Evolutionary conservation across 192 early-diverging fungal species (phyloP).

Genomic region (Geranomyces michiganensis): DNA sequence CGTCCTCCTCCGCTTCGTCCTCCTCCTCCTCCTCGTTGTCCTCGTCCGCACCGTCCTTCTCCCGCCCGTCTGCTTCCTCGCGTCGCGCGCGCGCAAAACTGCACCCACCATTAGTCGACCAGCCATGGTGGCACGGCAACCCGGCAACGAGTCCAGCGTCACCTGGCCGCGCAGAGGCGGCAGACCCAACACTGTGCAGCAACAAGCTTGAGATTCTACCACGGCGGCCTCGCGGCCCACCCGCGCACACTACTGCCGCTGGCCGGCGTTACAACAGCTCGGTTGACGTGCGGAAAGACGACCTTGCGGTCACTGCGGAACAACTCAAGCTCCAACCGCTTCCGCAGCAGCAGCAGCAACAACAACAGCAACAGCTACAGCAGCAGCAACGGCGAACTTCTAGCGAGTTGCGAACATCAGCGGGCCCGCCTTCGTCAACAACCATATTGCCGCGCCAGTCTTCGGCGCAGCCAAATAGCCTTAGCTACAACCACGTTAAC

Average conservation of each 20-base stretch:
- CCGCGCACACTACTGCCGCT: background rate
- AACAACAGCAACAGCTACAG: no score
- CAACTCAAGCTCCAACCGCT: background rate
- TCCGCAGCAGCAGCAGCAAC: background rate
- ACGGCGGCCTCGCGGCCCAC: no score
- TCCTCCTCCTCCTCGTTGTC: no score
- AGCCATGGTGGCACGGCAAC: constrained; percentile 13
- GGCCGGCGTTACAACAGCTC: constrained; percentile 10
- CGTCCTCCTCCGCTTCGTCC: no score
- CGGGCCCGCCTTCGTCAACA: no score
- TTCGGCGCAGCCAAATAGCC: background rate
- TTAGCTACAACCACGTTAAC: background rate
- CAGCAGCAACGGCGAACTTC: background rate
- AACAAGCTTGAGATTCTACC: no score
- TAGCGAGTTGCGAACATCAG: no score
- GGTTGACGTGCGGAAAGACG: background rate
- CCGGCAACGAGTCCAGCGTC: background rate
- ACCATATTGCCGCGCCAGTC: background rate
- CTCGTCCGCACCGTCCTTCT: no score
- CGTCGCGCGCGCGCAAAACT: background rate
- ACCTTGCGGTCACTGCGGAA: background rate
- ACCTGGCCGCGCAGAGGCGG: no score
- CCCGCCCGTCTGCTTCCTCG: background rate
- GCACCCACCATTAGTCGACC: background rate
- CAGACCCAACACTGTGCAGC: no score